These are phyloP conservation scores for Xylariaceae sp. DNA, from an alignment of 2,329 filamentous ascomycete genomes.

Conservation along the genomic window DNA sequence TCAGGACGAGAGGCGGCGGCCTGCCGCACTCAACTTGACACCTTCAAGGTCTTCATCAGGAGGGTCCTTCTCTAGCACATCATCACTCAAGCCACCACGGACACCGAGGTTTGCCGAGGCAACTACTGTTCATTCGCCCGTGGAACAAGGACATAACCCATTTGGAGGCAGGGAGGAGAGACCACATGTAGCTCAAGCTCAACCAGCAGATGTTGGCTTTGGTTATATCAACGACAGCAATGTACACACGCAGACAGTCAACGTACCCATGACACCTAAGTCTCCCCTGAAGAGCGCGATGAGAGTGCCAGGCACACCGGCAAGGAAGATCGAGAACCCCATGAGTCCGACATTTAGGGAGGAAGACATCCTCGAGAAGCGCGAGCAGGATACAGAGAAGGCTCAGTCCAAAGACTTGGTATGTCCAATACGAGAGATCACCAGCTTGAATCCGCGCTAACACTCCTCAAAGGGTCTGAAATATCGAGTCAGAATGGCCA, in stretches of 20 bases:
- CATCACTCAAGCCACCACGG: slow-evolving; percentile 62
- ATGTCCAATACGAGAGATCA: slow-evolving; percentile 36
- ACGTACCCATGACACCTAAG: slow-evolving; percentile 63
- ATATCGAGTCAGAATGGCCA: slow-evolving; percentile 83
- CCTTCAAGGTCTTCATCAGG: slow-evolving; percentile 45
- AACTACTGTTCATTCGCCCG: slow-evolving; percentile 72
- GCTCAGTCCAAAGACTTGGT: slow-evolving; percentile 85
- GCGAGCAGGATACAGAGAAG: slow-evolving; percentile 75
- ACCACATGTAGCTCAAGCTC: slow-evolving; percentile 56
- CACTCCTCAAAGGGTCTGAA: slow-evolving; percentile 71
- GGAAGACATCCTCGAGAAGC: slow-evolving; percentile 81
- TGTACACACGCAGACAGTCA: slow-evolving; percentile 48
- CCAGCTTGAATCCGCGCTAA: slow-evolving; percentile 28
- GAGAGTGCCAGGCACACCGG: slow-evolving; percentile 80
- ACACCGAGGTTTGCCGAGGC: slow-evolving; percentile 79
- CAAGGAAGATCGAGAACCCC: slow-evolving; percentile 67
- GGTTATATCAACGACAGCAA: slow-evolving; percentile 71
- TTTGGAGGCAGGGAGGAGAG: slow-evolving; percentile 51
- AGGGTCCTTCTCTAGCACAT: slow-evolving; percentile 47
- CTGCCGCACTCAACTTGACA: slow-evolving; percentile 50
- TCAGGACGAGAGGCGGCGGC: slow-evolving; percentile 52
- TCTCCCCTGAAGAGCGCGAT: slow-evolving; percentile 87
- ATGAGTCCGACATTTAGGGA: slow-evolving; percentile 89
- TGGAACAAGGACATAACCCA: slow-evolving; percentile 54
- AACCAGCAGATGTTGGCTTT: slow-evolving; percentile 86